Conservation (phyloP, 495 filamentous ascomycete species). For the Margaritispora aquatica region DNA sequence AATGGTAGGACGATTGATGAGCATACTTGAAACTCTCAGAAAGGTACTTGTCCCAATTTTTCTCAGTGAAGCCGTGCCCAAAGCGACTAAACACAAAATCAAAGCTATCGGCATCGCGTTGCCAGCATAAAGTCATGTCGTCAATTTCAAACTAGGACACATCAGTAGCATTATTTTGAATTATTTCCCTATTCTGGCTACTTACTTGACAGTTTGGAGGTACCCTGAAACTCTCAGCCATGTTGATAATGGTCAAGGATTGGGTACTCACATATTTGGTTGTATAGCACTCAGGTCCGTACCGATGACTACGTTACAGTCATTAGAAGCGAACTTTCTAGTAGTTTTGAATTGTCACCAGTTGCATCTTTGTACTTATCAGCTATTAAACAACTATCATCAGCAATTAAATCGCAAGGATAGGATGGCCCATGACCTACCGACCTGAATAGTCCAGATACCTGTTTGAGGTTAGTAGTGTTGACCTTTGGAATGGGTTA, state of each 20-base stretch:
- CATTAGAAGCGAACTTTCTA: not conserved
- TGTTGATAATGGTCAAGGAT: not conserved
- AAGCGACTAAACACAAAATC: not conserved
- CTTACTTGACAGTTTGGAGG: not conserved
- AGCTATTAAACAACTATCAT: not conserved
- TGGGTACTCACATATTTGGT: not conserved
- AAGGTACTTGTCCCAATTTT: not conserved
- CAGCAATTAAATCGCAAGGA: not conserved
- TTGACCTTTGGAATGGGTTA: not conserved
- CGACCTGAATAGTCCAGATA: not conserved
- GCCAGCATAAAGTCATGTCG: not conserved
- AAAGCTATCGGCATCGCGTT: not conserved
- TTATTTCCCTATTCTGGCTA: not conserved
- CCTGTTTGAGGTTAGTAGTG: not conserved
- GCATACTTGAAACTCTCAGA: not conserved
- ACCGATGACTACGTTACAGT: not conserved
- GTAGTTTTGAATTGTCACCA: not conserved
- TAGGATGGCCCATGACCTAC: not conserved
- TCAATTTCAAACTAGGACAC: not conserved
- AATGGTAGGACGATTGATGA: not conserved
- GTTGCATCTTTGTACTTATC: not conserved
- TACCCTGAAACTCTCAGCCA: not conserved
- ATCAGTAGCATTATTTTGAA: not conserved
- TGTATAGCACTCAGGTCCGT: not conserved
- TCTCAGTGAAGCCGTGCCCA: not conserved